Conservation (phyloP, 371 early-diverging fungal species). For the Mortierella sp. region DNA sequence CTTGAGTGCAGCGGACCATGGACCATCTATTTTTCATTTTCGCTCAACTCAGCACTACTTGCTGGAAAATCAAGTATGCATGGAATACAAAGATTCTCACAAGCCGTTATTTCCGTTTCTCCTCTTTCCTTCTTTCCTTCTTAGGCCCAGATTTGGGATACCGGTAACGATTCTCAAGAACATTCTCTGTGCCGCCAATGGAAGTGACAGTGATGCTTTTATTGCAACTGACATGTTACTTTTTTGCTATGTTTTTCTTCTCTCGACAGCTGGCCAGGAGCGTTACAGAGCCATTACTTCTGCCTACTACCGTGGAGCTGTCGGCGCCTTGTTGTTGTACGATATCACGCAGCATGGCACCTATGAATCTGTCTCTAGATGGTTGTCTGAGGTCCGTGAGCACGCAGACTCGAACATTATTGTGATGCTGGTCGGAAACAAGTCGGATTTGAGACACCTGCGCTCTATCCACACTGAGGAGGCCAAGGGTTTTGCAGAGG, state of each 20-base stretch:
- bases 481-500: slow-evolving; percentile 52
- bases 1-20: too few species aligned
- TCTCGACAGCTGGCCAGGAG: slow-evolving; percentile 77
- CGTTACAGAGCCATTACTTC: slow-evolving; percentile 85
- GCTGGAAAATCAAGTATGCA: not conserved
- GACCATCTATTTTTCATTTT: too few species aligned
- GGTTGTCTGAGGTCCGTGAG: slow-evolving; percentile 64
- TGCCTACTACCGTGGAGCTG: slow-evolving; percentile 83
- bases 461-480: slow-evolving; percentile 53
- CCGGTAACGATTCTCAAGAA: slow-evolving; percentile 47
- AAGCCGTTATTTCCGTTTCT: not conserved
- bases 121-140: not conserved
- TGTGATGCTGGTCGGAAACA: slow-evolving; percentile 55
- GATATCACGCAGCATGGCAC: slow-evolving; percentile 63
- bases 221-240: too few species aligned
- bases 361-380: slow-evolving; percentile 67
- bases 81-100: not conserved
- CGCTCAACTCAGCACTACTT: too few species aligned
- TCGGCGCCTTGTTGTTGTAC: slow-evolving; percentile 67
- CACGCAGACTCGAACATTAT: slow-evolving; percentile 55
- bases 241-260: too few species aligned
- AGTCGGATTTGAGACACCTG: slow-evolving; percentile 55
- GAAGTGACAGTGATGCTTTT: too few species aligned
- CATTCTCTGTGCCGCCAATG: not conserved
- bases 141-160: slow-evolving; percentile 93